Base-by-base conservation (phyloP, 1,284 basidiomycete genomes). In the Sphaerobolus stellatus region DNA sequence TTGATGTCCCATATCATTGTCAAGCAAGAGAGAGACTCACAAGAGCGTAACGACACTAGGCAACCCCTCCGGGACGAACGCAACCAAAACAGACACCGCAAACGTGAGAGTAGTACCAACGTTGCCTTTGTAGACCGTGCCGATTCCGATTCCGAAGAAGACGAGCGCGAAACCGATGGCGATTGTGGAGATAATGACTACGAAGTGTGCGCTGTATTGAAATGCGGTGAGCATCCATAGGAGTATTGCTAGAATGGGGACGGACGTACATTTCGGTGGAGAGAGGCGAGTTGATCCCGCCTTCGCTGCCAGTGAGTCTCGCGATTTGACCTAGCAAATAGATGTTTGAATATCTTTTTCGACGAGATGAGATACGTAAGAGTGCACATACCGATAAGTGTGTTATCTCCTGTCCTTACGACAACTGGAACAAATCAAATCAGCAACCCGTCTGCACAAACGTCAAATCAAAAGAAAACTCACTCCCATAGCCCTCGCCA, bases 31-130 rank as follows among this genome's bases (percentile, higher is more conserved):
- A 16, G 27, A 11, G 20, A 57, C 71, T 57, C 38, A 73, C 54
- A 88, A 69, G 8, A 88, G 74, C 1, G 86, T 86, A 44, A 89
- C 86, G 2, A 85, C 84, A 9, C 84, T 83, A 1, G 86, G 85
- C 40, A 88, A 70, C 59, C 85, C 85, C 63, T 85, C 83, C 0
- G 81, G 84, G 1, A 84, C 83, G 63, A 84, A 89, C 3, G 86
- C 84, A n/a, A 88, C 86, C 33, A 88, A 71, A 56, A 88, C 77
- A 6, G 84, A 85, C 2, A 87, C 81, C 2, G 84, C 84, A 52
- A 86, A 86, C 0, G 84, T 86, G 24, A 86, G 81, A 2, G 83
- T 85, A 52, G 75, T 70, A 7, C 80, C 73, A 6, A 75, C 78
- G 60, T 83, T 75, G 24, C 83, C 83, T 62, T 81, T 81, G 72